Conservation (phyloP, 768 basidiomycete genomes). For the Boletus patriciae region DNA sequence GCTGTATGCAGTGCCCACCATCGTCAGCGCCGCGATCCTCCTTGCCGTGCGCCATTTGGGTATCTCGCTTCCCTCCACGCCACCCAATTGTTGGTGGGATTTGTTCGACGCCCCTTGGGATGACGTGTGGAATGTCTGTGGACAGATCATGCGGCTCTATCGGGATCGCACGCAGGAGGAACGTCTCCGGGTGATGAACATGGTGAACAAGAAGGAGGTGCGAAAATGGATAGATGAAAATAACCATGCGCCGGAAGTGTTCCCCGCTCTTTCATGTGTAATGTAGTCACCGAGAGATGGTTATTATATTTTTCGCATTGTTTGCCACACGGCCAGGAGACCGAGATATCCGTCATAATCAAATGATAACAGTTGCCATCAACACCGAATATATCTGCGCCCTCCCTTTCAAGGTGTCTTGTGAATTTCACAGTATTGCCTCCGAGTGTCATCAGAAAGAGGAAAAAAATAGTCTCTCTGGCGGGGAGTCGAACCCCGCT, state of each 20-base stretch:
- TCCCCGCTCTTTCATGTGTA: not conserved
- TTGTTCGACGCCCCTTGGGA: constrained; percentile 92
- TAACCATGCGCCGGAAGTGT: not conserved
- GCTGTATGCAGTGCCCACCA: constrained; percentile 82
- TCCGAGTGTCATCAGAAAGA: no score
- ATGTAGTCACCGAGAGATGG: not conserved
- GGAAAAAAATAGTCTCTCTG: constrained; percentile 33
- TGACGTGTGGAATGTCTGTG: constrained; percentile 83
- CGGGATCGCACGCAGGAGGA: constrained; percentile 47
- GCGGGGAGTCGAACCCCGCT: constrained; percentile 48
- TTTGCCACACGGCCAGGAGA: not conserved
- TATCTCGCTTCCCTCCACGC: constrained; percentile 69
- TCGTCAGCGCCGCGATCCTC: constrained; percentile 88
- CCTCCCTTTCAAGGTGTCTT: not conserved
- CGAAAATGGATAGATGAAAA: constrained; percentile 77
- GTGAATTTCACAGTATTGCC: no score
- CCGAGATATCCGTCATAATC: not conserved
- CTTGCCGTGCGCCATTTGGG: constrained; percentile 71
- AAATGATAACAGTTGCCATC: not conserved
- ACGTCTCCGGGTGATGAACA: constrained; percentile 48
- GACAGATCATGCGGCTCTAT: constrained; percentile 83
- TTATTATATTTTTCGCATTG: not conserved
- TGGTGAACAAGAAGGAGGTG: constrained; percentile 77
- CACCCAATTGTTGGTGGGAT: constrained; percentile 86
- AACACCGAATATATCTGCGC: not conserved